Conservation (phyloP, 768 basidiomycete species). For the Leccinum rimulosum region DNA sequence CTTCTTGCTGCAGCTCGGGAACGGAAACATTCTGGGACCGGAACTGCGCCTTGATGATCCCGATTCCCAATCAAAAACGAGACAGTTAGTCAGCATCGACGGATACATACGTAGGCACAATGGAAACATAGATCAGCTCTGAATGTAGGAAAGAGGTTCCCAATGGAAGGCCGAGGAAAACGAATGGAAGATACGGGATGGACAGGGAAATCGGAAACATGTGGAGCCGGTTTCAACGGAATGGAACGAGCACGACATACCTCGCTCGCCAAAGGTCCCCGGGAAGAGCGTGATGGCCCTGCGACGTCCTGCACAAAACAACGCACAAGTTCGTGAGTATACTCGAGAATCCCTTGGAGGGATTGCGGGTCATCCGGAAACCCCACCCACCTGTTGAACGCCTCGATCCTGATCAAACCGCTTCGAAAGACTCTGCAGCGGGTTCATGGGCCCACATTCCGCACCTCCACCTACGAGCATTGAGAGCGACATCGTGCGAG, state of each 20-base stretch:
- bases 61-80: not conserved
- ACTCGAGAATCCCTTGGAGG: not conserved
- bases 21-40: slow-evolving; percentile 48
- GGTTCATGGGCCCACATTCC: slow-evolving; percentile 85
- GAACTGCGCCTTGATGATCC: slow-evolving; percentile 49
- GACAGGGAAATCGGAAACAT: slow-evolving; percentile 2
- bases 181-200: not conserved
- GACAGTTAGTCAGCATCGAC: not conserved
- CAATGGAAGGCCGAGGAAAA: not conserved
- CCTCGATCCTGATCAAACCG: slow-evolving; percentile 78
- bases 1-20: slow-evolving; percentile 57
- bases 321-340: not conserved
- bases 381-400: slow-evolving; percentile 62
- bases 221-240: slow-evolving; percentile 10
- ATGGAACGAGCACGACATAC: slow-evolving; percentile 34
- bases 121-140: not conserved
- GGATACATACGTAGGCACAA: not conserved
- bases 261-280: slow-evolving; percentile 49
- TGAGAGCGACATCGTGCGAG: slow-evolving; percentile 61
- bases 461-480: slow-evolving; percentile 64
- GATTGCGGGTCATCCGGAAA: slow-evolving; percentile 8
- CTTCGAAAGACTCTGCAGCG: slow-evolving; percentile 77
- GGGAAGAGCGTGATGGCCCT: slow-evolving; percentile 43
- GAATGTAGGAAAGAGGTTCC: not conserved
- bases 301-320: slow-evolving; percentile 60